Conservation (phyloP, 1,139 yeast species). For the Saccharomycopsis hybrid region DNA sequence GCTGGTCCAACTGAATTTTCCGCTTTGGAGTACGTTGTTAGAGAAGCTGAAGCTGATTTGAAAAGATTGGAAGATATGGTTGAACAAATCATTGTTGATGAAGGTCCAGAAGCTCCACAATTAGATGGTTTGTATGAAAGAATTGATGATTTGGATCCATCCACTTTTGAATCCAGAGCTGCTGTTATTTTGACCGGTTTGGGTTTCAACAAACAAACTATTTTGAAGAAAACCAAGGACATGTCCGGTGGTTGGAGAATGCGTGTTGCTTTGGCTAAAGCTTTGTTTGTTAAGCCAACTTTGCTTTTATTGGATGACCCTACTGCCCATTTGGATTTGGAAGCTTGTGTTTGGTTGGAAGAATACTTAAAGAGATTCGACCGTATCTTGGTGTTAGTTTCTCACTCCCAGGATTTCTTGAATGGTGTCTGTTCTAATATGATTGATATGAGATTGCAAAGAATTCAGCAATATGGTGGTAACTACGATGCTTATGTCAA, state of each 20-base stretch:
- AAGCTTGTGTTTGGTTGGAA: conserved; percentile 99
- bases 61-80: conserved; percentile 87
- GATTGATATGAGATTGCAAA: conserved; percentile 87
- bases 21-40: conserved; percentile 93
- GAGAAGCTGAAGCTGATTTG: conserved; percentile 91
- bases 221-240: conserved; percentile 87
- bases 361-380: conserved; percentile 94
- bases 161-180: conserved; percentile 95
- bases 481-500: conserved; percentile 95
- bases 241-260: conserved; percentile 97
- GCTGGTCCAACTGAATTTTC: conserved; percentile 90
- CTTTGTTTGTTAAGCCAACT: conserved; percentile 82
- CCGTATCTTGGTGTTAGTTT: conserved; percentile 86
- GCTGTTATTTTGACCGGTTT: conserved; percentile 94
- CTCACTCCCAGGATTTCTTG: conserved; percentile 98
- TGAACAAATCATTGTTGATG: conserved; percentile 81
- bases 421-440: conserved; percentile 98
- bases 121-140: conserved; percentile 90
- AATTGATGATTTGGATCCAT: conserved; percentile 92
- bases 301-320: conserved; percentile 90
- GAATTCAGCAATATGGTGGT: conserved; percentile 83
- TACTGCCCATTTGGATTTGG: conserved; percentile 98
- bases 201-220: conserved; percentile 85
- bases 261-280: conserved; percentile 74
- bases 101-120: conserved; percentile 88